Conservation (phyloP, 208 protist species). For the Polymyxa betae region DNA sequence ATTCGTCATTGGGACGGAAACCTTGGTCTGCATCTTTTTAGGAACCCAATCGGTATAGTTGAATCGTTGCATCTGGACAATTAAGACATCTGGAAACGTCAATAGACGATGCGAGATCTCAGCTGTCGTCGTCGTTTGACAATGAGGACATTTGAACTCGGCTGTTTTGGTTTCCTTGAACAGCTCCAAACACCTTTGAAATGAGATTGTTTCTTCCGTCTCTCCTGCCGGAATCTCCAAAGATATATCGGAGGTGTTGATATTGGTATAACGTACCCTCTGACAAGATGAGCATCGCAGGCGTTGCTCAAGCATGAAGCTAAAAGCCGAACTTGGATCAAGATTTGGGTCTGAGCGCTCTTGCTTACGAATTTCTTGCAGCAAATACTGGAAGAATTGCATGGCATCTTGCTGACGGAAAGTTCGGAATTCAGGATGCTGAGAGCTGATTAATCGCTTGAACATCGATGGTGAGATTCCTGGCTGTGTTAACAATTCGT, state of each 20-base stretch:
- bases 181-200: constrained; percentile 71
- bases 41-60: constrained; percentile 63
- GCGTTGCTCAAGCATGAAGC: not conserved
- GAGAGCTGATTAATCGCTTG: constrained; percentile 87
- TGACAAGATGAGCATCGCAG: constrained; percentile 46
- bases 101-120: constrained; percentile 72
- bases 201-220: constrained; percentile 61
- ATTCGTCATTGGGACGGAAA: not conserved
- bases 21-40: constrained; percentile 49
- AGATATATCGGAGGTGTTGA: not conserved
- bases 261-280: not conserved
- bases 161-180: constrained; percentile 73
- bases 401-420: constrained; percentile 91
- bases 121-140: constrained; percentile 77
- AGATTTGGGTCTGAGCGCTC: not conserved
- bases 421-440: constrained; percentile 91
- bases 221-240: not conserved
- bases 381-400: constrained; percentile 89
- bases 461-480: constrained; percentile 87
- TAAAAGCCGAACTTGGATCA: constrained; percentile 18
- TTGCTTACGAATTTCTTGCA: constrained; percentile 43
- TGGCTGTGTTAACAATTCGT: constrained; percentile 70
- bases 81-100: constrained; percentile 84
- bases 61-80: constrained; percentile 78
- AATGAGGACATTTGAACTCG: constrained; percentile 75